These are phyloP conservation scores for Phyllosticta citriasiana DNA, from an alignment of 2,329 filamentous ascomycete species.

Conservation along the genomic window DNA sequence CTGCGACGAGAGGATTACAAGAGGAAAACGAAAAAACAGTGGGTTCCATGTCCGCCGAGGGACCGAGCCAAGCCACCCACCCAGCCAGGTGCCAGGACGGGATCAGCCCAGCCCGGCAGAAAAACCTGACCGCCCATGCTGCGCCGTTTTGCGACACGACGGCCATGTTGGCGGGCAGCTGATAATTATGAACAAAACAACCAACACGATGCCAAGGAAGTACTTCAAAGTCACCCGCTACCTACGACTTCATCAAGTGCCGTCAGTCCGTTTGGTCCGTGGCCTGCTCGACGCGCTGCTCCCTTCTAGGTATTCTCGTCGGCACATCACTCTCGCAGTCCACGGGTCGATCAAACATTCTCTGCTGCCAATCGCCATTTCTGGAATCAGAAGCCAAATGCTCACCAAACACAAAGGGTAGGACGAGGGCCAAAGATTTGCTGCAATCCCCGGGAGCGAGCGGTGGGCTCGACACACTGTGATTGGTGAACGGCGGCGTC, in stretches of 20 bases:
- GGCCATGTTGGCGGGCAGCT: background rate
- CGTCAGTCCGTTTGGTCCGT: constrained; percentile 33
- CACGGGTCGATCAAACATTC: constrained; percentile 67
- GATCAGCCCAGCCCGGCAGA: background rate
- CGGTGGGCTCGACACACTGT: constrained; percentile 1
- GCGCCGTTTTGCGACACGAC: background rate
- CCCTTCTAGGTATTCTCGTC: constrained; percentile 34
- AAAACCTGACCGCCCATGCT: background rate
- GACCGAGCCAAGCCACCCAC: background rate
- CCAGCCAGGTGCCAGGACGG: too few relatives aligned
- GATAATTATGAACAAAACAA: background rate
- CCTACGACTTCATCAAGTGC: constrained; percentile 22
- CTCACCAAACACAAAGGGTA: constrained; percentile 60
- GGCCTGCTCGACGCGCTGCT: constrained; percentile 23
- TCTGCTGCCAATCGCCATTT: constrained; percentile 42
- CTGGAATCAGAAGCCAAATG: constrained; percentile 60
- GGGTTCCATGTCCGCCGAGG: background rate
- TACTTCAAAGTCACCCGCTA: too few relatives aligned
- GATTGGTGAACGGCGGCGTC: constrained; percentile 5
- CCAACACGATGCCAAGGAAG: too few relatives aligned
- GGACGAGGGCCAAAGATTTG: constrained; percentile 56
- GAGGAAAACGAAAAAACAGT: background rate
- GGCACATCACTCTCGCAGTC: constrained; percentile 62
- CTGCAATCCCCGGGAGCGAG: constrained; percentile 5
- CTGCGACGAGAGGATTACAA: background rate